phyloP scores from a whole-genome alignment of 805 yeast species.

The Starmerella asiatica region DNA sequence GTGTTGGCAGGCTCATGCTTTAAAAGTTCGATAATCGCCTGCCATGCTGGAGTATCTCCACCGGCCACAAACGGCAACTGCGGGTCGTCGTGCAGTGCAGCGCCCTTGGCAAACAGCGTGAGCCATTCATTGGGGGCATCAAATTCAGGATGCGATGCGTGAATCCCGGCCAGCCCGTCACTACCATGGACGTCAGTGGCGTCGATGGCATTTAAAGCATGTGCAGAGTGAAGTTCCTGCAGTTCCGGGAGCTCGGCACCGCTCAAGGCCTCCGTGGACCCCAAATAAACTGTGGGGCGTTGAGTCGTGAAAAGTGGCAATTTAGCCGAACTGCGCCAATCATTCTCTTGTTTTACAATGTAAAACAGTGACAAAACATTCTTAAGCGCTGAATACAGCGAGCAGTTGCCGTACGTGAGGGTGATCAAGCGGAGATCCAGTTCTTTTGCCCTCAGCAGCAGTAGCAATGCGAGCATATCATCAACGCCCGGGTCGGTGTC shows the following conservation, averaged over 20 bases:
- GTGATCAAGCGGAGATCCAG: slow-evolving; percentile 26
- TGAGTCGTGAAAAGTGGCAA: slow-evolving; percentile 21
- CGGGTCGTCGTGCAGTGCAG: slow-evolving; percentile 4
- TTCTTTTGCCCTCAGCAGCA: slow-evolving; percentile 23
- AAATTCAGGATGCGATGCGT: slow-evolving; percentile 26
- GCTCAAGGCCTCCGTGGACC: slow-evolving; percentile 20
- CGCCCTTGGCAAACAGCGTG: slow-evolving; percentile 18
- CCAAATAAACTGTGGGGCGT: slow-evolving; percentile 27
- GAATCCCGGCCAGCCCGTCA: slow-evolving; percentile 33
- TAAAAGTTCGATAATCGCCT: slow-evolving; percentile 29
- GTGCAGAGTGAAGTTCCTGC: slow-evolving; percentile 16
- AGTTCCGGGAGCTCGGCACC: slow-evolving; percentile 6
- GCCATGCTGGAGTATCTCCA: slow-evolving; percentile 23
- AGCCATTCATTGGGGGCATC: slow-evolving; percentile 25
- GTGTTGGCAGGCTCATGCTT: slow-evolving; percentile 26
- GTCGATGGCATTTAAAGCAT: slow-evolving; percentile 15
- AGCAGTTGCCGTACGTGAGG: slow-evolving; percentile 31
- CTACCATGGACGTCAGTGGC: slow-evolving; percentile 32
- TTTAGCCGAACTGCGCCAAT: slow-evolving; percentile 19
- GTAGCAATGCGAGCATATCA: slow-evolving; percentile 31
- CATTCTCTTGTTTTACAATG: slow-evolving; percentile 26
- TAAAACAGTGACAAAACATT: slow-evolving; percentile 28
- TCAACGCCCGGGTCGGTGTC: slow-evolving; percentile 36
- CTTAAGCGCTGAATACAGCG: slow-evolving; percentile 25
- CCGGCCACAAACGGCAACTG: slow-evolving; percentile 24